Evolutionary conservation across 208 protist genomes (phyloP).

Genomic region (Leishmania martiniquensis): DNA sequence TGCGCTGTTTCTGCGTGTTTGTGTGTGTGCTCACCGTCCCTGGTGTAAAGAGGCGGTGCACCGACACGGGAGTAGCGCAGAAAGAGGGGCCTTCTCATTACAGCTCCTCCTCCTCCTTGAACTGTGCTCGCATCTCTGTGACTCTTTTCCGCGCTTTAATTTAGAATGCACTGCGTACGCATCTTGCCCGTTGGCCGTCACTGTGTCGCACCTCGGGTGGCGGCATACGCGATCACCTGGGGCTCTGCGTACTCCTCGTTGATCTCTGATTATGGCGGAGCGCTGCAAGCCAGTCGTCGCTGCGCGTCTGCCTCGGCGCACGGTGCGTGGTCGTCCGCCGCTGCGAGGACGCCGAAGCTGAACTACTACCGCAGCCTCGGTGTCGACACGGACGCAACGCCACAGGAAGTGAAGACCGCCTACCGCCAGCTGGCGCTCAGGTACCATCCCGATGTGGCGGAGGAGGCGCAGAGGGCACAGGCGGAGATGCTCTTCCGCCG

Average conservation of each 20-base stretch:
- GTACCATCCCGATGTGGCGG: constrained; percentile 87
- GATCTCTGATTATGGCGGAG: background rate
- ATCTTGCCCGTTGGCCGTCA: background rate
- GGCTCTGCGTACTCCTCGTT: background rate
- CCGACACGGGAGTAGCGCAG: background rate
- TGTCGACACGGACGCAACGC: constrained; percentile 64
- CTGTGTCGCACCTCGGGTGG: background rate
- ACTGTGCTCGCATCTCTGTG: background rate
- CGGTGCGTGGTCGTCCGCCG: constrained; percentile 13
- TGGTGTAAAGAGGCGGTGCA: background rate
- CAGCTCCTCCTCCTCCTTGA: background rate
- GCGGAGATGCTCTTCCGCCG: constrained; percentile 79
- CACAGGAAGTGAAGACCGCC: constrained; percentile 87
- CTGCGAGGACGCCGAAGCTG: constrained; percentile 14
- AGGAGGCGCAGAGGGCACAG: constrained; percentile 54
- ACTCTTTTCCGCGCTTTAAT: background rate
- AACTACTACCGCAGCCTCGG: constrained; percentile 74
- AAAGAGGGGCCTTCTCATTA: background rate
- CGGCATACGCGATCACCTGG: background rate
- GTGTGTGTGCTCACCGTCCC: background rate
- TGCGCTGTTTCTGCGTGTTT: background rate
- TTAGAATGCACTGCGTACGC: constrained; percentile 5
- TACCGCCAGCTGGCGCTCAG: constrained; percentile 80
- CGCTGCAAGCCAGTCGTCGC: constrained; percentile 15
- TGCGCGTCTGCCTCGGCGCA: constrained; percentile 17